Base-by-base conservation (phyloP, 140 eudicot species). In the Senecio squalidus region DNA sequence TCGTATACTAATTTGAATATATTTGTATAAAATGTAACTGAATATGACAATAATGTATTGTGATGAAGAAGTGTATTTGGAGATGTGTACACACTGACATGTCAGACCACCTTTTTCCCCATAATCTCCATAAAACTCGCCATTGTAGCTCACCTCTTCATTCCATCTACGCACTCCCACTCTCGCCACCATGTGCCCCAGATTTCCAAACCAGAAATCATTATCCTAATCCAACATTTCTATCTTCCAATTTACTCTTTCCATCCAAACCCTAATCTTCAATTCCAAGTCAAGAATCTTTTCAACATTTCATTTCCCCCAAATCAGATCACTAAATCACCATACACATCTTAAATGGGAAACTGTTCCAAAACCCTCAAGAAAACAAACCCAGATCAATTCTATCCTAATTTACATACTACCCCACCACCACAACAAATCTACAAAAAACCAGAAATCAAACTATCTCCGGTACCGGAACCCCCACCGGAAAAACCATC, bases 321-420 rank as follows among this genome's bases (percentile, higher is more conserved):
- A n/a, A 25, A 28, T 29, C 18, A 21, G 48, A 3, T 45, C 20
- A 0, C 15, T 28, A 17, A 34, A 38, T 46, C 60, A 31, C 20
- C 50, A 5, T 10, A 3, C 29, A n/a, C 8, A 7, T 14, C 17
- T 31, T 28, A 24, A 25, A 82, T 83, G 95, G 95, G 95, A 1
- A 86, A 86, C 44, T 86, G 95, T 16, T 62, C 71, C 4, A 59
- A 38, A 29, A 75, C 76, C 22, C 69, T 56, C 24, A 63, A 67
- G 44, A 78, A 83, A 55, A 75, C 94, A 6, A 59, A 66, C 40
- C 59, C 84, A 20, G 55, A 49, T 29, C 9, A 49, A 0, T 49
- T 23, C 25, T 4, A 9, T 20, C 47, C 20, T 40, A 40, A n/a
- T 40, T 13, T 40, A 0, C 1, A 17, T 40, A n/a, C 47, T 20